Evolutionary conservation across 768 basidiomycete species (phyloP), one percentile per base, ranked within the genome.

Genomic region (Leucosporidium yakuticum): DNA sequence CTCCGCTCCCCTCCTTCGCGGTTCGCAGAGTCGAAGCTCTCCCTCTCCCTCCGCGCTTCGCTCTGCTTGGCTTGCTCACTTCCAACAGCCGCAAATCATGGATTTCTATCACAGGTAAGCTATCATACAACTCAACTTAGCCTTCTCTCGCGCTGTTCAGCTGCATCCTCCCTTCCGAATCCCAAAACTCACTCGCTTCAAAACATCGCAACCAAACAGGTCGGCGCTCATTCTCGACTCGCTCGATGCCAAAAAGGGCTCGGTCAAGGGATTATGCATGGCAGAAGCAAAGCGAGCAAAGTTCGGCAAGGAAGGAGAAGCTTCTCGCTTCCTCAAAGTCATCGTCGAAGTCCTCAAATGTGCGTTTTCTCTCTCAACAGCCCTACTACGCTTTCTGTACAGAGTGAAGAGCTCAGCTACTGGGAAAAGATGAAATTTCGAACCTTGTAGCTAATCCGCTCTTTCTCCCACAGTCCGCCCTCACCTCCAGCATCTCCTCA

Each of bases 331-430:
- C 63, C 57, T 73, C 39, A 65, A 67, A 77, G 85, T 96, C 48
- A 87, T 97, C 39, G 93, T 98, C 63, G 91, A 96, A 80, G 95
- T 92, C 0, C 81, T 98, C 57, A 97, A 96, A 84, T 97, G 94
- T 95, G 79, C 82, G 77, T 67, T 27, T 19, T 5, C 27, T 27
- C 21, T 62, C 27, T 47, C 17, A 12, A 12, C 60, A 7, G 21
- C 48, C 8, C 39, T 44, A 9, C 3, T 6, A 12, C 4, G 17
- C 6, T 17, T 9, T 47, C 32, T 20, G 14, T 21, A 44, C 11
- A 8, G 8, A 9, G 55, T 25, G 44, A 7, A 48, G 32, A 54
- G 31, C 25, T 25, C 9, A 54, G 53, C 17, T 14, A 15, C 34
- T 44, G 14, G 39, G 14, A 44, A 44, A 44, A 44, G 39, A 44